phyloP scores from a whole-genome alignment of 1,284 basidiomycete genomes.

The Pseudozyma flocculosa region DNA sequence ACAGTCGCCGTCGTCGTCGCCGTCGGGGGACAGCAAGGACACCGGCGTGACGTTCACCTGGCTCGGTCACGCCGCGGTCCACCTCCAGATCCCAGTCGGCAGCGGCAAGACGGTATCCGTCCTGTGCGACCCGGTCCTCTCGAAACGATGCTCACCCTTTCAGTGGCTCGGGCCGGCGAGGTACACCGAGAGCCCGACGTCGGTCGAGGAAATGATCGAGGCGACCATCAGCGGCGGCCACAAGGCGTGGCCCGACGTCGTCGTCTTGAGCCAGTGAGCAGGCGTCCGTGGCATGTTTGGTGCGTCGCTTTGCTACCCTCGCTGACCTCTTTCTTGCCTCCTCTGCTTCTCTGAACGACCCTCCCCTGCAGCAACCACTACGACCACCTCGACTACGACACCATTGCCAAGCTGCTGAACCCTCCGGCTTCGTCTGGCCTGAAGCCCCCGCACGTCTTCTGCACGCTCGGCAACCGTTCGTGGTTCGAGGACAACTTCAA shows the following conservation, averaged over 20 bases:
- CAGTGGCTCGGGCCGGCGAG: constrained; percentile 42
- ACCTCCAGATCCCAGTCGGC: constrained; percentile 32
- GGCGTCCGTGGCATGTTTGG: too few relatives aligned
- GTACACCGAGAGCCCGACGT: constrained; percentile 39
- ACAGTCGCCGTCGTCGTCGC: too few relatives aligned
- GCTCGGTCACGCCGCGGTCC: constrained; percentile 45
- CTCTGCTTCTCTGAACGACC: not conserved
- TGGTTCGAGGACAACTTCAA: constrained; percentile 40
- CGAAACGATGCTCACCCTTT: constrained; percentile 36
- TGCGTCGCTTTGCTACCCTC: too few relatives aligned
- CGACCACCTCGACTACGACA: constrained; percentile 44
- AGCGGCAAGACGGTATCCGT: constrained; percentile 15
- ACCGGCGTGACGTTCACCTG: constrained; percentile 36
- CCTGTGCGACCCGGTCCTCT: constrained; percentile 45
- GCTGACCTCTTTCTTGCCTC: too few relatives aligned
- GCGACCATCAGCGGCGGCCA: constrained; percentile 15
- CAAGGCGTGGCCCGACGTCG: constrained; percentile 38
- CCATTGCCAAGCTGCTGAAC: constrained; percentile 29
- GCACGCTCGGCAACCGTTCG: constrained; percentile 32
- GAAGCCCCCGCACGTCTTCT: constrained; percentile 38
- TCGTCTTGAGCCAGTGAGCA: constrained; percentile 32
- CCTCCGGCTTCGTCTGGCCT: constrained; percentile 4
- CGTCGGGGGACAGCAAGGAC: too few relatives aligned
- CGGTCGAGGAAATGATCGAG: constrained; percentile 24
- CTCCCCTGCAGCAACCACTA: constrained; percentile 33